phyloP scores from a whole-genome alignment of 768 basidiomycete species.

The Hortiboletus campestris region DNA sequence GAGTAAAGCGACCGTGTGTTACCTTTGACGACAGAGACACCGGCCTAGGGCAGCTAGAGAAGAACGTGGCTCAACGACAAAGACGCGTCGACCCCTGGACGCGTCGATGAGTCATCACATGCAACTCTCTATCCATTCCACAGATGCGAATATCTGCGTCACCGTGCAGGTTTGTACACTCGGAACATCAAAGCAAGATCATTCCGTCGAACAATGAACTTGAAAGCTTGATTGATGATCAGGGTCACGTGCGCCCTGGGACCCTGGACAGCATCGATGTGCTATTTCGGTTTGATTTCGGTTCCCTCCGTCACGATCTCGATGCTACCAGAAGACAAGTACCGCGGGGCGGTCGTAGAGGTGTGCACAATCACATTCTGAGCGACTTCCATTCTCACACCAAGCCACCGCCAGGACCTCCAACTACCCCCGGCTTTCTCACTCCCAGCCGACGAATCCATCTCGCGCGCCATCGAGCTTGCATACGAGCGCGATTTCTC shows the following conservation, averaged over 20 bases:
- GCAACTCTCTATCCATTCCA: no score
- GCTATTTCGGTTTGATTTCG: no score
- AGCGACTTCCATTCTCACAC: background rate
- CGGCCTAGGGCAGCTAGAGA: no score
- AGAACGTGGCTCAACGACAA: background rate
- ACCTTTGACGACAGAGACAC: no score
- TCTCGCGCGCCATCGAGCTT: constrained; percentile 75
- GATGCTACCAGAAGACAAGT: constrained; percentile 47
- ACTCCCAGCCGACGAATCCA: constrained; percentile 66
- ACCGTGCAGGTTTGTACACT: no score
- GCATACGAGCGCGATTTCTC: constrained; percentile 96
- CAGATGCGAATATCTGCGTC: no score
- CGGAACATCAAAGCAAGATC: no score
- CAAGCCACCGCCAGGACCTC: constrained; percentile 41
- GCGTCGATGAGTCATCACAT: background rate
- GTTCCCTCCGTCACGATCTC: background rate
- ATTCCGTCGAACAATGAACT: no score
- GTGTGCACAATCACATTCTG: constrained; percentile 35
- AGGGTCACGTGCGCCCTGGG: background rate
- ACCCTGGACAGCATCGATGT: no score
- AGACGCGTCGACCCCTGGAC: background rate
- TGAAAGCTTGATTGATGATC: no score
- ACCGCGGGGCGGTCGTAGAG: constrained; percentile 90
- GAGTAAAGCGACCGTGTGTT: background rate
- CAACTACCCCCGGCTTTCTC: constrained; percentile 88